Evolutionary conservation across 1,139 yeast genomes (phyloP), one percentile per base, ranked within the genome.

Genomic region (Candida sanyaensis): DNA sequence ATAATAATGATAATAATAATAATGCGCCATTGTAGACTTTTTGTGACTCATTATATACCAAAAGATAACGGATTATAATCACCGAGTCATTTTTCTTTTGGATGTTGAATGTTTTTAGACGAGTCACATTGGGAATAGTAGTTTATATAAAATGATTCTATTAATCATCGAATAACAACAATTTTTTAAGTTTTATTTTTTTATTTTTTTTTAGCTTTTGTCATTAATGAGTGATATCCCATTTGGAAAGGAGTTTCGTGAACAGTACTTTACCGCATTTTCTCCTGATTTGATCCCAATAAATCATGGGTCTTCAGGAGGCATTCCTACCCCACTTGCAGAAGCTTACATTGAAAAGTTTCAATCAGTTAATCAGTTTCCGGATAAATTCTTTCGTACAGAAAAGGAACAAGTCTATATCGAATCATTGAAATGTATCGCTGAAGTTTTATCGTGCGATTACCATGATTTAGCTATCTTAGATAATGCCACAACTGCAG

Each of bases 401-500:
- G 59, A 62, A 2, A 59, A 66, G 33, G 52, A 52, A 23, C 50
- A 55, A 1, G 60, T 56, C 10, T 66, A 72, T 51, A 50, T 55
- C 6, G 58, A 62, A 5, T 65, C 73, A 1, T 53, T 81, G 12
- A 58, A 66, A 26, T 59, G 54, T 5, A 59, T 77, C 3, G 75
- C 77, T 0, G 56, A 68, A 21, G 49, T 79, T 4, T 61, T 83
- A 31, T 70, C 78, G 42, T 70, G 78, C 47, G 79, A 77, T 45
- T 63, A 65, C 45, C 66, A 65, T 42, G 69, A 73, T 54, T 56
- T 82, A 49, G 86, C 80, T 1, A 61, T 83, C 36, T 78, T 78
- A 2, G 64, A 71, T n/a, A 86, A 85, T 58, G 88, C 90, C 4
- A 83, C 90, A 3, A 66, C 77, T 4, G 89, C 84, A 1, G 73